Evolutionary conservation across 2,329 filamentous ascomycete species (phyloP).

Genomic region (Whalleya microplaca): DNA sequence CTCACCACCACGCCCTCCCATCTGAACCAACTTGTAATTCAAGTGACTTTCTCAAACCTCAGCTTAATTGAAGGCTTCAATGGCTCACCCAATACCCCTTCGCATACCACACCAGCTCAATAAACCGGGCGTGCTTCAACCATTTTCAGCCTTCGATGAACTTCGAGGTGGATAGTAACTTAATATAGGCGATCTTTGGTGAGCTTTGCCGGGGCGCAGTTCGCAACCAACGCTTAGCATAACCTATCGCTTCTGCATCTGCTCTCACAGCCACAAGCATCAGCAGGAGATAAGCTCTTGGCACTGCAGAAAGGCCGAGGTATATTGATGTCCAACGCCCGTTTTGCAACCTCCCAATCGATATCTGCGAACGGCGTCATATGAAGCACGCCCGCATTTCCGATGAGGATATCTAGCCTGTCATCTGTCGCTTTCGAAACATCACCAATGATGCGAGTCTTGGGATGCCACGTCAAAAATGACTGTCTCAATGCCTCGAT

Average conservation of each 20-base stretch:
- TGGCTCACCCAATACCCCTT: too few relatives aligned
- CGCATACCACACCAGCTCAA: too few relatives aligned
- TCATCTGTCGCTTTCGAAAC: conserved; percentile 24
- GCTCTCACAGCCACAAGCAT: conserved; percentile 6
- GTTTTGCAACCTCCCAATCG: conserved; percentile 16
- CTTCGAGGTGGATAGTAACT: too few relatives aligned
- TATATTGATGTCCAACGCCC: conserved; percentile 28
- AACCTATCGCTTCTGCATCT: background rate
- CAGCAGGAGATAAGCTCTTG: conserved; percentile 25
- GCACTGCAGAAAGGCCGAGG: conserved; percentile 25
- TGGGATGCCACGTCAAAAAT: conserved; percentile 33
- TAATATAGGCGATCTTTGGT: too few relatives aligned
- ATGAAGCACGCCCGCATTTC: conserved; percentile 30
- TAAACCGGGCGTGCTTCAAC: too few relatives aligned
- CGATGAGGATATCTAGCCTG: conserved; percentile 31
- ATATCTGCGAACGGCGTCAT: conserved; percentile 28
- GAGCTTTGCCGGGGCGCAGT: conserved; percentile 10
- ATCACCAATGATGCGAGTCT: too few relatives aligned
- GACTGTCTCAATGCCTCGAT: conserved; percentile 27
- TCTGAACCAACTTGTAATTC: too few relatives aligned
- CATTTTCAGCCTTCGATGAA: too few relatives aligned
- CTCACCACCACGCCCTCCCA: too few relatives aligned
- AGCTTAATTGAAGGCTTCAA: too few relatives aligned
- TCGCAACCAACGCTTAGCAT: conserved; percentile 23
- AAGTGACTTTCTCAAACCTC: too few relatives aligned